These are phyloP conservation scores for Nitzschia sp. DNA, from an alignment of 108 stramenopile species.

Conservation along the genomic window DNA sequence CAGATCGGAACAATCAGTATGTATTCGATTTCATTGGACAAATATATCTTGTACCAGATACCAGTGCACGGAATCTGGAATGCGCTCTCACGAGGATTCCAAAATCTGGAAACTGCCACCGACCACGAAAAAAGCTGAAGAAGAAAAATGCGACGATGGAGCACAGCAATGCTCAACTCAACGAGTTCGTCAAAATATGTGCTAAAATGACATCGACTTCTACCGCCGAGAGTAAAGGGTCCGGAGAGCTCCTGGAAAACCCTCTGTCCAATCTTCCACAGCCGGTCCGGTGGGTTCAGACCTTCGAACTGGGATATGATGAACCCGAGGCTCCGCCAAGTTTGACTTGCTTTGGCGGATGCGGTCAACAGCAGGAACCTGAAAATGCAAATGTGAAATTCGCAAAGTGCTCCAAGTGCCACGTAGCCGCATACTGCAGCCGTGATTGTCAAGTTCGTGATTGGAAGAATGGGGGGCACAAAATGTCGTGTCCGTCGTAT, in stretches of 20 bases:
- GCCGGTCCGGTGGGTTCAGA: conserved; percentile 50
- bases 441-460: conserved; percentile 75
- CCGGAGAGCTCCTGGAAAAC: conserved; percentile 15
- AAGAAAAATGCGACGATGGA: too few species aligned
- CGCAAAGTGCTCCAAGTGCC: conserved; percentile 60
- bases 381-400: conserved; percentile 11
- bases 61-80: too few species aligned
- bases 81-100: too few species aligned
- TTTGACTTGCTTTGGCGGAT: conserved; percentile 63
- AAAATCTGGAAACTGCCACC: too few species aligned
- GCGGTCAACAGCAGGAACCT: conserved; percentile 31
- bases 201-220: too few species aligned
- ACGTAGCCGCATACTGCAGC: conserved; percentile 73
- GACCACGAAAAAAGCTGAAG: too few species aligned
- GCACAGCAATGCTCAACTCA: too few species aligned
- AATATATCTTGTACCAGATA: too few species aligned
- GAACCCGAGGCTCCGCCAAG: conserved; percentile 5
- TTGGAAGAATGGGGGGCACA: conserved; percentile 80
- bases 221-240: background rate
- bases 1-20: too few species aligned
- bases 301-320: conserved; percentile 73
- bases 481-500: conserved; percentile 71
- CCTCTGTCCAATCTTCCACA: conserved; percentile 25
- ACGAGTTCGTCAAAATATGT: too few species aligned
- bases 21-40: too few species aligned